phyloP scores from a whole-genome alignment of 2,329 filamentous ascomycete species.

The Daldinia sp. region DNA sequence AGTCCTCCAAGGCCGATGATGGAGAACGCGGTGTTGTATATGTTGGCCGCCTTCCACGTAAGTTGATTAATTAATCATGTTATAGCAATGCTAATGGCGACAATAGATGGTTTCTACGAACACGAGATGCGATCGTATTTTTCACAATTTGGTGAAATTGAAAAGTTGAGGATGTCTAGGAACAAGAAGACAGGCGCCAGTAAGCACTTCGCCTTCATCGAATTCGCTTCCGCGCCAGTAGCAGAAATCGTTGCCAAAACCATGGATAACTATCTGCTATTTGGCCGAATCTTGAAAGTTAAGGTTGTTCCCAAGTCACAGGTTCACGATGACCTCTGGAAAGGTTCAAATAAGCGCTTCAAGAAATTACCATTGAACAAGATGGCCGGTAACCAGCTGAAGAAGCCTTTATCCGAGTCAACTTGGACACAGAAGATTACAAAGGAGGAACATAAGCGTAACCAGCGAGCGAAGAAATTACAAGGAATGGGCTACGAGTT shows the following conservation, averaged over 20 bases:
- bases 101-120: slow-evolving; percentile 85
- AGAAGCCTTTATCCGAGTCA: slow-evolving; percentile 75
- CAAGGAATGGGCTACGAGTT: slow-evolving; percentile 86
- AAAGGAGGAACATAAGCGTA: slow-evolving; percentile 75
- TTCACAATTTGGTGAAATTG: slow-evolving; percentile 87
- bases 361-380: slow-evolving; percentile 88
- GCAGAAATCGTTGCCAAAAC: slow-evolving; percentile 92
- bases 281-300: slow-evolving; percentile 92
- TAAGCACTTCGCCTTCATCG: slow-evolving; percentile 95
- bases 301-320: slow-evolving; percentile 79
- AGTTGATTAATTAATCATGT: slow-evolving; percentile 9
- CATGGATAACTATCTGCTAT: slow-evolving; percentile 86
- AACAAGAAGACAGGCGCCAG: slow-evolving; percentile 91
- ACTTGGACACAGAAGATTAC: slow-evolving; percentile 80
- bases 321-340: slow-evolving; percentile 83
- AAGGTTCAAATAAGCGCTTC: slow-evolving; percentile 89
- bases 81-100: slow-evolving; percentile 10
- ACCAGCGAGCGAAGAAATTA: slow-evolving; percentile 75
- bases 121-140: slow-evolving; percentile 95
- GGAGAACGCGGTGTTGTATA: slow-evolving; percentile 80
- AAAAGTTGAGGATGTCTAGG: slow-evolving; percentile 80
- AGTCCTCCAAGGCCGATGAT: slow-evolving; percentile 52
- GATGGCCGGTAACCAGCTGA: slow-evolving; percentile 79
- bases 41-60: slow-evolving; percentile 80
- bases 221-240: slow-evolving; percentile 80